phyloP scores from a whole-genome alignment of 2,329 filamentous ascomycete genomes.

The Nannizziopsis arthrosporioides region DNA sequence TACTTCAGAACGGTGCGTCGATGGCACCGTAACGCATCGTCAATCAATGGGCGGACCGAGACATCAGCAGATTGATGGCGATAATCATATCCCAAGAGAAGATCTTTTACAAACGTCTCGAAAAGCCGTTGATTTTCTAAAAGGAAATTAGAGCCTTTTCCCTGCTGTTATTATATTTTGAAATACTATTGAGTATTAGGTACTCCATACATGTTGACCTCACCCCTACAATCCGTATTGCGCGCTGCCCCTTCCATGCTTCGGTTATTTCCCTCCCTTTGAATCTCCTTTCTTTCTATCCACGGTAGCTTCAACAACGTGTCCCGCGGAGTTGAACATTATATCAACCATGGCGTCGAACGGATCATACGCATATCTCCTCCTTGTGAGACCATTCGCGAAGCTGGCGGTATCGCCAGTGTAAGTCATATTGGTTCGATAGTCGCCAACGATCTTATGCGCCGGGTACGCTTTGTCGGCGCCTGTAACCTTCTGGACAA shows the following conservation, averaged over 20 bases:
- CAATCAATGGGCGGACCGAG: background rate
- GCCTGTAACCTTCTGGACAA: conserved; percentile 1
- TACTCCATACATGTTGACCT: too few relatives aligned
- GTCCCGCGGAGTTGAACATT: background rate
- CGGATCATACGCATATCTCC: background rate
- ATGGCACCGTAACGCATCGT: too few relatives aligned
- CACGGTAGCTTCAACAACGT: background rate
- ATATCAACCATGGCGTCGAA: background rate
- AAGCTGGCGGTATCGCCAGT: background rate
- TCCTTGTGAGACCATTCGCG: conserved; percentile 1
- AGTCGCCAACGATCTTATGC: conserved; percentile 1
- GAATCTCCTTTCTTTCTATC: background rate
- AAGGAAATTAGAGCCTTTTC: too few relatives aligned
- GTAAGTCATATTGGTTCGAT: conserved; percentile 2
- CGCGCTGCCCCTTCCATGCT: background rate
- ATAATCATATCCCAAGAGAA: too few relatives aligned
- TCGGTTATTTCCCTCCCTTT: background rate
- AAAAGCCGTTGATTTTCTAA: too few relatives aligned
- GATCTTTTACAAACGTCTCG: too few relatives aligned
- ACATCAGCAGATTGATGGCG: too few relatives aligned
- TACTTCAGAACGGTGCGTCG: background rate
- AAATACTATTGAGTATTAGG: too few relatives aligned
- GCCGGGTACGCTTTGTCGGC: background rate
- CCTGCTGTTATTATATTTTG: too few relatives aligned
- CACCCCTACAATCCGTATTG: background rate